Conservation (phyloP, 805 yeast species). For the Zygosaccharomyces gambellarensis region DNA sequence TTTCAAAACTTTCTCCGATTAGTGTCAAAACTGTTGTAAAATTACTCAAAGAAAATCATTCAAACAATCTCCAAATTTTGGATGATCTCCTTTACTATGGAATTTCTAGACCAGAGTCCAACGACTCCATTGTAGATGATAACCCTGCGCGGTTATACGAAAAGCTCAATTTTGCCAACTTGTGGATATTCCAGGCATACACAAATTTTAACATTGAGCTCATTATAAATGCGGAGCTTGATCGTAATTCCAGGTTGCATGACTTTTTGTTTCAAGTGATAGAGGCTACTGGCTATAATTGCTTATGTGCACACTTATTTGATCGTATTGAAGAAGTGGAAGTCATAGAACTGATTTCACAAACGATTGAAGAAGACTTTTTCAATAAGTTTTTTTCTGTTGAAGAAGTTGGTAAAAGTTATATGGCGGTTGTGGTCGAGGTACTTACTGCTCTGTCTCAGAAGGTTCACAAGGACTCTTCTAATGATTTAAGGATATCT, state of each 20-base stretch:
- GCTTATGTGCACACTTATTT: conserved; percentile 27
- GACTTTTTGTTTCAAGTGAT: conserved; percentile 23
- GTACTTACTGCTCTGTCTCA: conserved; percentile 23
- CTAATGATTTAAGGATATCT: conserved; percentile 11
- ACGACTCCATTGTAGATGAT: conserved; percentile 12
- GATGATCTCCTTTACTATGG: conserved; percentile 21
- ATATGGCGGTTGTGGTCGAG: conserved; percentile 22
- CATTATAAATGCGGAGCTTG: conserved; percentile 2
- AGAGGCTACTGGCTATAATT: conserved; percentile 20
- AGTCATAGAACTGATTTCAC: conserved; percentile 14
- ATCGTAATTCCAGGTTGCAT: conserved; percentile 5
- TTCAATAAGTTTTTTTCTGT: conserved; percentile 18
- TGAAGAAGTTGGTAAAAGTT: conserved; percentile 7
- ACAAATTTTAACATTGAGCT: conserved; percentile 18
- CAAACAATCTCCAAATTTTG: conserved; percentile 9
- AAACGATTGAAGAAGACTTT: conserved; percentile 25
- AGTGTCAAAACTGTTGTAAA: conserved; percentile 14
- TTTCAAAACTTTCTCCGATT: conserved; percentile 10
- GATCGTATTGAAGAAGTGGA: conserved; percentile 18
- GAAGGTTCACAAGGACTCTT: conserved; percentile 13
- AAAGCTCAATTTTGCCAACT: conserved; percentile 28
- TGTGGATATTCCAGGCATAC: conserved; percentile 31
- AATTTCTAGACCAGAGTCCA: conserved; percentile 4
- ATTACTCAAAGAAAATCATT: conserved; percentile 13
- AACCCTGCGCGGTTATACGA: conserved; percentile 12